phyloP scores from a whole-genome alignment of 495 filamentous ascomycete genomes.

The Mycothermus thermophilus region DNA sequence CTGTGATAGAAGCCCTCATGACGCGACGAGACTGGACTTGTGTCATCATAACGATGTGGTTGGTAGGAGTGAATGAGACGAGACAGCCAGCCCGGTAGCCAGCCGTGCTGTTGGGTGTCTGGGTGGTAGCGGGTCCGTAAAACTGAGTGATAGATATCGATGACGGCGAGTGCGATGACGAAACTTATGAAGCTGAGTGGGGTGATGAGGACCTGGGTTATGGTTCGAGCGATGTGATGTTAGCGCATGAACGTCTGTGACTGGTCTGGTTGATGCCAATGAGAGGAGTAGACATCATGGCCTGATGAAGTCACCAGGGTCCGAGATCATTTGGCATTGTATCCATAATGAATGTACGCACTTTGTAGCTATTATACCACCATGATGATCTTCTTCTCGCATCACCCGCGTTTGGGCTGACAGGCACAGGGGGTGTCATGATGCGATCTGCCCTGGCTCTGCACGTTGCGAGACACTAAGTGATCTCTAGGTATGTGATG shows the following conservation, averaged over 20 bases:
- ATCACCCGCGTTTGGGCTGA: no score
- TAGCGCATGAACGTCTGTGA: background rate
- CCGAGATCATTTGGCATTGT: no score
- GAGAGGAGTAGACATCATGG: no score
- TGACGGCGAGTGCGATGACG: constrained; percentile 35
- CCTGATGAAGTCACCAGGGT: no score
- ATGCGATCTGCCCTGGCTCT: no score
- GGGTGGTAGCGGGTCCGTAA: constrained; percentile 26
- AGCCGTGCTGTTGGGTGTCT: constrained; percentile 9
- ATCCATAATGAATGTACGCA: no score
- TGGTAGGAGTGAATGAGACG: constrained; percentile 21
- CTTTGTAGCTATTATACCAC: no score
- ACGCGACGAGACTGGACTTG: background rate
- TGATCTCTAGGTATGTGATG: no score
- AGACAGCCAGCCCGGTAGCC: constrained; percentile 27
- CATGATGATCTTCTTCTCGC: no score
- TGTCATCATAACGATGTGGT: constrained; percentile 15
- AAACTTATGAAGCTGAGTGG: constrained; percentile 38
- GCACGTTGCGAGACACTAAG: no score
- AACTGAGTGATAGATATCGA: constrained; percentile 32
- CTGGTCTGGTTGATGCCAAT: background rate
- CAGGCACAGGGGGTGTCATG: no score
- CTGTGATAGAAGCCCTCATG: constrained; percentile 28
- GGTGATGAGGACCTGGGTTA: constrained; percentile 29
- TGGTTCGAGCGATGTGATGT: background rate